A percentile compares a stretch with the other conserved stretches of the same genome.
phyloP scores from a whole-genome alignment of 2,329 filamentous ascomycete genomes.

The Clonostachys rhizophaga region DNA sequence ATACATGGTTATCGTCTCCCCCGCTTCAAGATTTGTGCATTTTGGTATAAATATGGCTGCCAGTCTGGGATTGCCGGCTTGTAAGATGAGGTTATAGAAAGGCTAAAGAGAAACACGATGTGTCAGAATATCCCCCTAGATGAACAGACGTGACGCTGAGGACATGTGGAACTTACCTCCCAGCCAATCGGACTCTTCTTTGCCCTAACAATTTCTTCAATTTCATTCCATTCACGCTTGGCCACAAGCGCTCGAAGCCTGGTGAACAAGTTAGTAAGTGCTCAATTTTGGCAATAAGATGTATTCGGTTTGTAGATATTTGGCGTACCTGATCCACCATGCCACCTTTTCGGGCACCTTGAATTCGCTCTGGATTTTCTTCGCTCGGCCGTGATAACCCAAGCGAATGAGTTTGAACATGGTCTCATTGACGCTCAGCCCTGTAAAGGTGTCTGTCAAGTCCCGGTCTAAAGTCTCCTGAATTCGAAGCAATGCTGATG shows the following conservation, averaged over 20 bases:
- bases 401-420: conserved; percentile 81
- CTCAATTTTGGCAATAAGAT: background rate
- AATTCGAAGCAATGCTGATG: conserved; percentile 72
- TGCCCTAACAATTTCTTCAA: conserved; percentile 77
- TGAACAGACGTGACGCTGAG: background rate
- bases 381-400: conserved; percentile 79
- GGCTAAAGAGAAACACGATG: conserved; percentile 47
- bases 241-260: conserved; percentile 84
- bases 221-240: conserved; percentile 85
- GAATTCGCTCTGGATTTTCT: conserved; percentile 87
- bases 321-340: conserved; percentile 69
- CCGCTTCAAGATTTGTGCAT: conserved; percentile 65
- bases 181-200: conserved; percentile 92
- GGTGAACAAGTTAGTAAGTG: conserved; percentile 12
- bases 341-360: conserved; percentile 86
- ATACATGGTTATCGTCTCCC: conserved; percentile 84
- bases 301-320: background rate
- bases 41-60: conserved; percentile 84
- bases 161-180: conserved; percentile 59
- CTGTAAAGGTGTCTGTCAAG: conserved; percentile 70
- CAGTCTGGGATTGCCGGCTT: conserved; percentile 84
- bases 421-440: conserved; percentile 85
- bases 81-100: conserved; percentile 85
- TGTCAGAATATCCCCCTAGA: background rate
- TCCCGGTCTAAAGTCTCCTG: conserved; percentile 88